A percentile compares a stretch with the other conserved stretches of the same genome.
phyloP scores from a whole-genome alignment of 2,329 filamentous ascomycete genomes.

The Aspergillus neoniger region DNA sequence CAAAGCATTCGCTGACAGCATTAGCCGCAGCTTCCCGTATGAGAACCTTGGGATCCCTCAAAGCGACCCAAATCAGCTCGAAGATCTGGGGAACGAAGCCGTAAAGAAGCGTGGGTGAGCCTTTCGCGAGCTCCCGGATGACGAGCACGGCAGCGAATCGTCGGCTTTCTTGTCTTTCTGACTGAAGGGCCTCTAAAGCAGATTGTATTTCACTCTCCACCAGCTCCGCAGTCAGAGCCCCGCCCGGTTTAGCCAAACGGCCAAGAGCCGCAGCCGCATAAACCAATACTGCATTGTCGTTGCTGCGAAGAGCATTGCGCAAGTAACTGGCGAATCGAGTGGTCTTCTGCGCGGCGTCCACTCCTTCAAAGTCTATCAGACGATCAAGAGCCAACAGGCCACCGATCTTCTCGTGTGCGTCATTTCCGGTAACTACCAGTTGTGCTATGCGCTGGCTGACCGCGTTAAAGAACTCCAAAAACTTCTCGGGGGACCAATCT shows the following conservation, averaged over 20 bases:
- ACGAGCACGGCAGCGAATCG: constrained; percentile 91
- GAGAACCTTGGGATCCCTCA: constrained; percentile 84
- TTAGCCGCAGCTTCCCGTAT: constrained; percentile 92
- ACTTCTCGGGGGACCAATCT: constrained; percentile 81
- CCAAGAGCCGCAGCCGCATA: constrained; percentile 86
- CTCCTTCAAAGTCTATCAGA: constrained; percentile 93
- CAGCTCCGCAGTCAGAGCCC: constrained; percentile 89
- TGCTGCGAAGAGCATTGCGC: constrained; percentile 82
- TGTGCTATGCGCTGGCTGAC: constrained; percentile 67
- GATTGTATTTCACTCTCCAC: constrained; percentile 97
- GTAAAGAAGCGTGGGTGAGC: constrained; percentile 94
- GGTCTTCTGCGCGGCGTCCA: constrained; percentile 90
- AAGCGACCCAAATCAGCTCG: constrained; percentile 92
- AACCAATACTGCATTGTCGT: constrained; percentile 87
- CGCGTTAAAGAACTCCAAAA: constrained; percentile 68
- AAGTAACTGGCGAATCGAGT: constrained; percentile 92
- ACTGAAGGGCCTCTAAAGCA: constrained; percentile 93
- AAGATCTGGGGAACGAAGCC: constrained; percentile 93
- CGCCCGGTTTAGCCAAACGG: constrained; percentile 86
- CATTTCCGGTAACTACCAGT: constrained; percentile 81
- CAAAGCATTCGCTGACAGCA: constrained; percentile 91
- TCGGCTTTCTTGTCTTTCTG: constrained; percentile 88
- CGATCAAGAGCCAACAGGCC: constrained; percentile 90
- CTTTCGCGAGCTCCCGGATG: constrained; percentile 84
- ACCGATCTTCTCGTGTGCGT: constrained; percentile 84